These are phyloP conservation scores for Dictyostelium gargantuum DNA, from an alignment of 208 protist genomes.

Conservation along the genomic window DNA sequence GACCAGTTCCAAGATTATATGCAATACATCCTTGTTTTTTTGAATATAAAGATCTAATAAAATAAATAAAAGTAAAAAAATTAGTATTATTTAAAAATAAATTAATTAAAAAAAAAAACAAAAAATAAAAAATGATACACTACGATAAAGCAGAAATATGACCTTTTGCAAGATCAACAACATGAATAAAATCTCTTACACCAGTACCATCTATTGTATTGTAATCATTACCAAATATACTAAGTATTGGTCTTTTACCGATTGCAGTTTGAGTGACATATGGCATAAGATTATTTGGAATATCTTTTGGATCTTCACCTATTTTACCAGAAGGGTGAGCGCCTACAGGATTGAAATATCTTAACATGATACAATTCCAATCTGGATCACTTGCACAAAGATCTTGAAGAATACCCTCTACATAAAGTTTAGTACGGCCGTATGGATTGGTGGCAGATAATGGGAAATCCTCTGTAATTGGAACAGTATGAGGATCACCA, in stretches of 20 bases:
- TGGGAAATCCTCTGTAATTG: constrained; percentile 83
- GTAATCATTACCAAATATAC: constrained; percentile 95
- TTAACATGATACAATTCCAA: constrained; percentile 88
- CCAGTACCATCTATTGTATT: constrained; percentile 95
- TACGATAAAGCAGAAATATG: constrained; percentile 90
- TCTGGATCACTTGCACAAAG: constrained; percentile 51
- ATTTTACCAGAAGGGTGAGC: constrained; percentile 94
- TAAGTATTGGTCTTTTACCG: constrained; percentile 75
- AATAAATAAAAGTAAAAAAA: neutral
- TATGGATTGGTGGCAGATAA: constrained; percentile 90
- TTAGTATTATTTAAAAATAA: neutral
- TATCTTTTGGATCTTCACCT: constrained; percentile 87
- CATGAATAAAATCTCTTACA: constrained; percentile 98
- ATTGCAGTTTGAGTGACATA: constrained; percentile 87
- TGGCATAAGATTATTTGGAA: constrained; percentile 98
- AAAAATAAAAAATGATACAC: constrained; percentile 75
- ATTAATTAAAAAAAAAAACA: neutral
- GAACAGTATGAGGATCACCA: constrained; percentile 70
- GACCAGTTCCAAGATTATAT: constrained; percentile 96
- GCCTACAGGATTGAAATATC: constrained; percentile 98
- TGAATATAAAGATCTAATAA: neutral
- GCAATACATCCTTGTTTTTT: constrained; percentile 77
- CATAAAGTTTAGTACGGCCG: constrained; percentile 87
- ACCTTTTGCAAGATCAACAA: constrained; percentile 95
- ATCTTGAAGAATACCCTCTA: constrained; percentile 94